Evolutionary conservation across 2,329 filamentous ascomycete genomes (phyloP).

Genomic region (Aotearoamyces nothofagi): DNA sequence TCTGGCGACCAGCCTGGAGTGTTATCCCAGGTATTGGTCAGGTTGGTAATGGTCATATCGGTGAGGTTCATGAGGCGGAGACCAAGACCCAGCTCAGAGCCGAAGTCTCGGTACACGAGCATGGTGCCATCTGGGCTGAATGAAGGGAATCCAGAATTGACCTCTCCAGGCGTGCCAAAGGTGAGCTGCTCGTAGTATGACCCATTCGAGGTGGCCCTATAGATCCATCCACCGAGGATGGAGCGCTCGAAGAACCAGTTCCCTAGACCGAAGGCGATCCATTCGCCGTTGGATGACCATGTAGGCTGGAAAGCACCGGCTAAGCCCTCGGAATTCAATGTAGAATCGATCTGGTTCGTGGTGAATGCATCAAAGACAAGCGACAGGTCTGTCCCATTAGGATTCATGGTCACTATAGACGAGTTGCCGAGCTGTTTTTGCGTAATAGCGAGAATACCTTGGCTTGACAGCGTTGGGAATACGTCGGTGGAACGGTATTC

Average conservation of each 20-base stretch:
- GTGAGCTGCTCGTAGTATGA: slow-evolving; percentile 19
- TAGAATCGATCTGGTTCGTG: slow-evolving; percentile 8
- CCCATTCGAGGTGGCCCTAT: slow-evolving; percentile 8
- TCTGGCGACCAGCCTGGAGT: slow-evolving; percentile 24
- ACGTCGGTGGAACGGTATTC: slow-evolving; percentile 28
- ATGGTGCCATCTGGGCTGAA: slow-evolving; percentile 22
- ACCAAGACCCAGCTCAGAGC: slow-evolving; percentile 14
- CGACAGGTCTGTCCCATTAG: slow-evolving; percentile 14
- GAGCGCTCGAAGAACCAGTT: slow-evolving; percentile 24
- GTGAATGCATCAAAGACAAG: slow-evolving; percentile 16
- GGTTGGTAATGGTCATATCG: slow-evolving; percentile 12
- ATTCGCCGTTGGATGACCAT: slow-evolving; percentile 22
- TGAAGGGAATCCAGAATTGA: slow-evolving; percentile 25
- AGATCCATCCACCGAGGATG: slow-evolving; percentile 7
- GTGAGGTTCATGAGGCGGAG: slow-evolving; percentile 20
- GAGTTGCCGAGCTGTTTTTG: slow-evolving; percentile 25
- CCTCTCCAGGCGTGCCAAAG: slow-evolving; percentile 11
- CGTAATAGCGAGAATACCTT: slow-evolving; percentile 19
- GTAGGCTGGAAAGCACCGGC: slow-evolving; percentile 25
- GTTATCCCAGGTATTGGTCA: slow-evolving; percentile 25
- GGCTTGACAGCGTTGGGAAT: slow-evolving; percentile 19
- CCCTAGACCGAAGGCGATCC: slow-evolving; percentile 24
- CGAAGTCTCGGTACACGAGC: slow-evolving; percentile 23
- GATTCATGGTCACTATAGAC: slow-evolving; percentile 20
- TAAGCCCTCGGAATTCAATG: slow-evolving; percentile 13